These are phyloP conservation scores for Solanum habrochaites DNA, from an alignment of 257 asterid species.

Conservation along the genomic window DNA sequence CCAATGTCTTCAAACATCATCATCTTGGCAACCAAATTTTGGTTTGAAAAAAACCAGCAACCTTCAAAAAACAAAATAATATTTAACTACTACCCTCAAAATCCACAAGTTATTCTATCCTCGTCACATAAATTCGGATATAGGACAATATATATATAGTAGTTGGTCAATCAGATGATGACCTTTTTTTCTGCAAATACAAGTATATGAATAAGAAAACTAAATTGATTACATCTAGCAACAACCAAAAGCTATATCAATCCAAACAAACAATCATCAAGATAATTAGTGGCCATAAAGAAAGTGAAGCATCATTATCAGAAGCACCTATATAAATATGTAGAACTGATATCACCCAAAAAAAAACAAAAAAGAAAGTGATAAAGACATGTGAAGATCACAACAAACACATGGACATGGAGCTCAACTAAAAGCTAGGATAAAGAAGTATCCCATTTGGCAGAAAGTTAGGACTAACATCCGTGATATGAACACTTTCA, in stretches of 20 bases:
- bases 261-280: neutral
- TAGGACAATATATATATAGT: neutral
- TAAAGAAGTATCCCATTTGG: neutral
- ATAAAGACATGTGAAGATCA: neutral
- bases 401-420: slow-evolving; percentile 21
- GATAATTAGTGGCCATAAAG: neutral
- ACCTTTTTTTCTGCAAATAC: slow-evolving; percentile 17
- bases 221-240: neutral
- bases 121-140: neutral
- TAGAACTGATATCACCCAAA: neutral
- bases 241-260: neutral
- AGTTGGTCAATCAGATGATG: neutral
- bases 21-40: slow-evolving; percentile 6
- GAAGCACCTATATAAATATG: neutral
- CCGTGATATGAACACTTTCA: neutral
- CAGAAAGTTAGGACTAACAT: neutral
- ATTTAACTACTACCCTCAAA: neutral
- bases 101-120: neutral
- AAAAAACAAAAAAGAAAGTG: too few species aligned
- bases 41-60: neutral
- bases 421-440: slow-evolving; percentile 6
- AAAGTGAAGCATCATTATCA: neutral
- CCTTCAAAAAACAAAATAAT: neutral
- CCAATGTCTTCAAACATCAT: slow-evolving; percentile 52
- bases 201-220: neutral